Percentiles rank a stretch among this genome's conserved stretches.
Evolutionary conservation across 208 protist genomes (phyloP).

Genomic region (Crithidia thermophila): DNA sequence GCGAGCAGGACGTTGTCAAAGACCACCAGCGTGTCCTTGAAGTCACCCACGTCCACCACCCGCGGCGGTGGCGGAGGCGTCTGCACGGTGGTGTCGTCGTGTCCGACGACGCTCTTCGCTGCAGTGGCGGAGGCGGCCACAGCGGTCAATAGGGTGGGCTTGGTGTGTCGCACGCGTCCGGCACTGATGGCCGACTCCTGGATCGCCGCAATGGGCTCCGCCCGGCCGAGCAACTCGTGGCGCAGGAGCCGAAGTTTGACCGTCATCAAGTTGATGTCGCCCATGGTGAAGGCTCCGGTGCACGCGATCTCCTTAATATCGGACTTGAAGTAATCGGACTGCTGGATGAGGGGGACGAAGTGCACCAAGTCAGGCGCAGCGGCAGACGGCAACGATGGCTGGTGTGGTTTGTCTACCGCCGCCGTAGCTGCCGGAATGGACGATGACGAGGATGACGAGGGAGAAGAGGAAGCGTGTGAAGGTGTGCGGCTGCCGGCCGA

Average conservation of each 20-base stretch:
- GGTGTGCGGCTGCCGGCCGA: too few species aligned
- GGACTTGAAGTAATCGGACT: constrained; percentile 47
- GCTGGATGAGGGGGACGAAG: constrained; percentile 49
- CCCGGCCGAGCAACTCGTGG: constrained; percentile 25
- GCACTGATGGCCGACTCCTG: constrained; percentile 18
- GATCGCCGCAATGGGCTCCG: constrained; percentile 24
- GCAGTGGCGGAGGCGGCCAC: too few species aligned
- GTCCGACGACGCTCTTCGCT: too few species aligned
- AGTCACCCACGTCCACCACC: constrained; percentile 31
- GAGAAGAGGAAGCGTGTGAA: background rate
- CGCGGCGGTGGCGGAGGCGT: background rate
- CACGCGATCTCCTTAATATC: constrained; percentile 56
- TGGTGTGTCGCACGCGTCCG: constrained; percentile 1
- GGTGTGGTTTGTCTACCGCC: background rate
- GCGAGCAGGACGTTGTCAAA: constrained; percentile 65
- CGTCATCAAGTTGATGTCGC: constrained; percentile 13
- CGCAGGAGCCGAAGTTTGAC: constrained; percentile 37
- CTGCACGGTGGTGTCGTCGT: too few species aligned
- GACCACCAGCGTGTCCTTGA: constrained; percentile 36
- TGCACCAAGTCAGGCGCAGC: background rate
- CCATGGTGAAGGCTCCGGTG: constrained; percentile 36
- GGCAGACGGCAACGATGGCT: background rate
- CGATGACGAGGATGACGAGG: background rate
- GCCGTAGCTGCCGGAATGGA: background rate
- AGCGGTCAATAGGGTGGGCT: background rate